Evolutionary conservation across 75 land plant species (phyloP).

Genomic region (Cryptomeria japonica): DNA sequence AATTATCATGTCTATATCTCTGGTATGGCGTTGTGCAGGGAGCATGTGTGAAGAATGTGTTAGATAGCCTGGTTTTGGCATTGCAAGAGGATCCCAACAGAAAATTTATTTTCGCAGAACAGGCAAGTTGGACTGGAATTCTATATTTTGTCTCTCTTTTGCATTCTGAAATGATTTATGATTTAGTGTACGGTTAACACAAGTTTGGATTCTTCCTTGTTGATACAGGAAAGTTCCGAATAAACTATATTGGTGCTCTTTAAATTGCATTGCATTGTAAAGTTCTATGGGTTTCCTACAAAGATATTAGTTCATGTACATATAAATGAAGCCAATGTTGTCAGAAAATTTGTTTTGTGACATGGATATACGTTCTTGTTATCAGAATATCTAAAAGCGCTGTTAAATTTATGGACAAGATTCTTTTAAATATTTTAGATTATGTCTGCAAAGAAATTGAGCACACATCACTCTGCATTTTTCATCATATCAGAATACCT

Average conservation of each 20-base stretch:
- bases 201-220: not conserved
- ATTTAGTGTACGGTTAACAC: not conserved
- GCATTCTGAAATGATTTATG: not conserved
- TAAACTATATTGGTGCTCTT: not conserved
- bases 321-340: not conserved
- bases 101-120: slow-evolving; percentile 89
- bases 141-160: not conserved
- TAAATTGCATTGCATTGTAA: not conserved
- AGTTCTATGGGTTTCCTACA: not conserved
- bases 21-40: slow-evolving; percentile 40
- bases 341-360: not conserved
- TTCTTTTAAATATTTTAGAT: too few relatives aligned
- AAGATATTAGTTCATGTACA: not conserved
- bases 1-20: not conserved
- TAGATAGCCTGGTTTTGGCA: slow-evolving; percentile 73
- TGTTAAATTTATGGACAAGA: too few relatives aligned
- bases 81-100: slow-evolving; percentile 78
- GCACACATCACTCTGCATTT: too few relatives aligned
- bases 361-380: not conserved
- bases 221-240: not conserved
- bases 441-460: too few relatives aligned
- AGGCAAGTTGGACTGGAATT: slow-evolving; percentile 33
- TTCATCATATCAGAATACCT: too few relatives aligned
- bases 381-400: too few relatives aligned
- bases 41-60: slow-evolving; percentile 85